Evolutionary conservation across 805 yeast species (phyloP).

Genomic region (Lipomyces anomalus): DNA sequence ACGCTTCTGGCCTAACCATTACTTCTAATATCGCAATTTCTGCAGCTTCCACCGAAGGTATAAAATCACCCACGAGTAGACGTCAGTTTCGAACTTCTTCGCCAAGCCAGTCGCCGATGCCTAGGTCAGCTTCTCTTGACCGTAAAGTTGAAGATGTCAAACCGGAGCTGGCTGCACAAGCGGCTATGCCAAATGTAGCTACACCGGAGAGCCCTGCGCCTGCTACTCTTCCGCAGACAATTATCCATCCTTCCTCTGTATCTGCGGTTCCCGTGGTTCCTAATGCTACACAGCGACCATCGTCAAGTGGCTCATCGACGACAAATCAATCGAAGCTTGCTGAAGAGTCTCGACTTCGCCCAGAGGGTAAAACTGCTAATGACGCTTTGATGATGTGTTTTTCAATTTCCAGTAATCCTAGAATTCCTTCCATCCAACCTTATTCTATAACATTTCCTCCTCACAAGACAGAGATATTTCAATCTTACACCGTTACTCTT

Average conservation of each 20-base stretch:
- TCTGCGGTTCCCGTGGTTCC: conserved; percentile 15
- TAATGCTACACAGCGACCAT: not conserved
- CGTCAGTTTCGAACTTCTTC: no score
- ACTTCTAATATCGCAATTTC: no score
- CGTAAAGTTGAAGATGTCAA: no score
- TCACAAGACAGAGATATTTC: conserved; percentile 16
- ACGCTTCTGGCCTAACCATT: no score
- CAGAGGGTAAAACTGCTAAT: conserved; percentile 16
- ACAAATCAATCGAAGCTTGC: conserved; percentile 6
- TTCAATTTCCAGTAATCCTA: conserved; percentile 10
- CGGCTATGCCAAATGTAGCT: not conserved
- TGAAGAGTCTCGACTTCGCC: conserved; percentile 18
- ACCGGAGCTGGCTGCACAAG: not conserved
- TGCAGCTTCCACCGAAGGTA: no score
- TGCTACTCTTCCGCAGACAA: no score
- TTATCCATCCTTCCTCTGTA: conserved; percentile 12
- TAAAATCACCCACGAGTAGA: no score
- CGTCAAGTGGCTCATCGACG: not conserved
- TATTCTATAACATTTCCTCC: conserved; percentile 20
- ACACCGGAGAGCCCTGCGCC: conserved; percentile 1
- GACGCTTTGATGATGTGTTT: conserved; percentile 22
- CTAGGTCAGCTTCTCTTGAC: no score
- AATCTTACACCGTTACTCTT: conserved; percentile 19
- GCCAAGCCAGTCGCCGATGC: no score
- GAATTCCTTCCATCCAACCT: conserved; percentile 10